Evolutionary conservation across 2,329 filamentous ascomycete species (phyloP), one percentile per base, ranked within the genome.

Genomic region (Graphiopsis chlorocephala): DNA sequence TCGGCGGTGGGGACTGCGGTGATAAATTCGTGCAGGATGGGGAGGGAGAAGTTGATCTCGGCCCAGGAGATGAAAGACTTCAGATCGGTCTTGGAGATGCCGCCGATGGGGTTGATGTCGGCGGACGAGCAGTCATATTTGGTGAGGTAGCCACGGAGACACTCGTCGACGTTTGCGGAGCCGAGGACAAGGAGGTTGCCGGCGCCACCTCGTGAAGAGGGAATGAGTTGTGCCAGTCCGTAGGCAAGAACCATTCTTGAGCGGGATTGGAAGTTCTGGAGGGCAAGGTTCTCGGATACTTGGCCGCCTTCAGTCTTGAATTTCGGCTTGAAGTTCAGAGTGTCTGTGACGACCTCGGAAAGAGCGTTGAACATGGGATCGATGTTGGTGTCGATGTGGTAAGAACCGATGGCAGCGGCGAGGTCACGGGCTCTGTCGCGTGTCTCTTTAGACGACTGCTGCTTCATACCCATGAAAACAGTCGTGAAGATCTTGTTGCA

Each of bases 371-470:
- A 86, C 10, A 88, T 83, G 1, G 83, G 82, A 72, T 94, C 91
- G 64, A 94, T 92, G 71, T 92, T 86, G 52, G 92, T 80, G 72
- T 93, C 85, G 4, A 86, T 82, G 73, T 95, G 92, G 71, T 92
- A 88, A 17, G 85, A 82, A 3, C 90, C 91, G 61, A 94, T 92
- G 4, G 80, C 82, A 4, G 80, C 72, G 1, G 82, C 78, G 2
- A 94, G 81, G 0, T 84, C 81, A 71, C 85, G 84, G 1, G 91
- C 89, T 29, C 91, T 82, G 55, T 83, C 80, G 11, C 90, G 80
- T 0, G 90, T 93, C 68, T 92, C 89, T 48, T 80, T 78, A 58
- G 85, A 88, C 48, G 88, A 89, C 67, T 89, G 86, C 69, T 82
- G 79, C 72, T 88, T 72, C 78, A 80, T 93, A 12, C 90, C 90